Conservation (phyloP, 345 rosid species). For the Arabidopsis thaliana region TAIR10.1 NC_003070.9:6629001-6629500, state of each 20-base stretch:
- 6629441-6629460: slow-evolving; percentile 39
- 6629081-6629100: slow-evolving; percentile 89
- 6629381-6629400: slow-evolving; percentile 60
- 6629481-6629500: slow-evolving; percentile 33
- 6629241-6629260: slow-evolving; percentile 78
- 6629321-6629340: slow-evolving; percentile 86
- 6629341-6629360: slow-evolving; percentile 71
- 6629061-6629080: slow-evolving; percentile 90
- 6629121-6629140: slow-evolving; percentile 66
- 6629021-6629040: slow-evolving; percentile 71
- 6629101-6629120: slow-evolving; percentile 86
- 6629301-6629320: slow-evolving; percentile 73
- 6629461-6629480: slow-evolving; percentile 37
- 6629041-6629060: slow-evolving; percentile 72
- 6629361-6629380: slow-evolving; percentile 66
- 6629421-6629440: slow-evolving; percentile 56
- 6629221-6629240: slow-evolving; percentile 66
- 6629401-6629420: slow-evolving; percentile 61
- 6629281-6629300: slow-evolving; percentile 57
- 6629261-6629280: slow-evolving; percentile 73
- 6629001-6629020: slow-evolving; percentile 69
- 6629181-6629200: slow-evolving; percentile 68
- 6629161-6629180: slow-evolving; percentile 77
- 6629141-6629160: slow-evolving; percentile 85
- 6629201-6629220: slow-evolving; percentile 65